Base-by-base conservation (phyloP, 768 basidiomycete species). In the Mycena floridula region DNA sequence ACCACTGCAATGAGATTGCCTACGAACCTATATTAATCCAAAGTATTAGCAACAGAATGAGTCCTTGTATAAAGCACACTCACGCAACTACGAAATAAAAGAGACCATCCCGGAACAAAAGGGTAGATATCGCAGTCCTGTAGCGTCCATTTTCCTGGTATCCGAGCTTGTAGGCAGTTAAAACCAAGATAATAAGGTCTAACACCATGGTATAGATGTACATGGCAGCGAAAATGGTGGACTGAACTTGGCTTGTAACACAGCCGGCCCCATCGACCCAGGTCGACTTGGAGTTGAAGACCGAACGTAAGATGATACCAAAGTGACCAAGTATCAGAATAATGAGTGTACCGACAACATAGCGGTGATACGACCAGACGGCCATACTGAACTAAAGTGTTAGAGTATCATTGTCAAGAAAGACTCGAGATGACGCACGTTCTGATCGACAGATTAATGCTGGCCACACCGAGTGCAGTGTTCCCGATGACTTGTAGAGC, bases 191-290 rank as follows among this genome's bases (percentile, higher is more conserved):
- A 18, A 64, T 36, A 13, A 68, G 55, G 44, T 75, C 74, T 49
- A 75, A 70, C 42, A 59, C 50, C 73, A 74, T 76, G 35, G 73
- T 64, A 43, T 75, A 74, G 32, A 73, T 69, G 40, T 73, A 74
- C 1, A 68, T 70, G 12, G 67, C 68, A 11, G 73, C 65, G 36
- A 74, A 70, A 41, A 72, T 50, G 7, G 57, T 70, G 47, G 66
- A 74, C 49, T 69, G 63, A 21, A 68, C 69, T 16, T 62, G 37
- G n/a, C 62, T 49, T 35, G 74, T 72, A 3, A 55, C 58, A 48
- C 72, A 74, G 2, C 73, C 73, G 15, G 44, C 37, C 20, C 49
- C 32, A 15, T 59, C 32, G 7, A 44, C 43, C 68, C 67, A 74
- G 3, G 32, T 30, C 1, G 69, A 67, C 36, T 62, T 72, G 16